A percentile compares a stretch with the other conserved stretches of the same genome.
phyloP scores from a whole-genome alignment of 2,329 filamentous ascomycete species.

The Arthrinium phaeospermum region DNA sequence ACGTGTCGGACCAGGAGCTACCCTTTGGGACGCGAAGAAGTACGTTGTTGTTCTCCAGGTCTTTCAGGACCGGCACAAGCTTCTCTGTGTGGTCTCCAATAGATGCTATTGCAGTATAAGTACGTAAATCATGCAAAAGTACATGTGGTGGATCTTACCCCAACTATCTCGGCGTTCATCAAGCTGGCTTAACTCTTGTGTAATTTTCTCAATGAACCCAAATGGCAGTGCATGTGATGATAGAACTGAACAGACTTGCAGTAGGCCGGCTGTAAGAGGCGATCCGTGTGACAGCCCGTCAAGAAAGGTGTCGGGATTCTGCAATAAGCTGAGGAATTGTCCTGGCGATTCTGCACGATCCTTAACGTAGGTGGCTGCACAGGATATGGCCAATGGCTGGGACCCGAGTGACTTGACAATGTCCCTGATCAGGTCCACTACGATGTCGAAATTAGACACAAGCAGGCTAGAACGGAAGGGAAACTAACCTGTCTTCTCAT shows the following conservation, averaged over 20 bases:
- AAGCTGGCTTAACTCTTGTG: not conserved
- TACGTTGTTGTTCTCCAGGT: conserved; percentile 12
- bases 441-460: not conserved
- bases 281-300: not conserved
- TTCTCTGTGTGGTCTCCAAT: not conserved
- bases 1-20: not conserved
- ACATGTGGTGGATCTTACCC: not conserved
- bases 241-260: conserved; percentile 3
- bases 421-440: not conserved
- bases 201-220: not conserved
- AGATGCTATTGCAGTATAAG: not conserved
- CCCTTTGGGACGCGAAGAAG: conserved; percentile 2
- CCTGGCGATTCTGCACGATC: not conserved
- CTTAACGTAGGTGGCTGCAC: conserved; percentile 5
- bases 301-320: not conserved
- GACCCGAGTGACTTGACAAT: not conserved
- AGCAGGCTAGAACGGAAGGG: not conserved
- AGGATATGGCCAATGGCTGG: not conserved
- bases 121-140: not conserved
- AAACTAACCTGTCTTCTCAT: not conserved
- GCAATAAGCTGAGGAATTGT: not conserved
- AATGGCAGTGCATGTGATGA: conserved; percentile 8
- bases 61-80: not conserved
- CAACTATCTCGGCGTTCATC: conserved; percentile 1
- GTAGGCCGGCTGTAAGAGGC: not conserved